Evolutionary conservation across 78 protist genomes (phyloP), one percentile per base, ranked within the genome.

Genomic region (Isochrysis galbana): DNA sequence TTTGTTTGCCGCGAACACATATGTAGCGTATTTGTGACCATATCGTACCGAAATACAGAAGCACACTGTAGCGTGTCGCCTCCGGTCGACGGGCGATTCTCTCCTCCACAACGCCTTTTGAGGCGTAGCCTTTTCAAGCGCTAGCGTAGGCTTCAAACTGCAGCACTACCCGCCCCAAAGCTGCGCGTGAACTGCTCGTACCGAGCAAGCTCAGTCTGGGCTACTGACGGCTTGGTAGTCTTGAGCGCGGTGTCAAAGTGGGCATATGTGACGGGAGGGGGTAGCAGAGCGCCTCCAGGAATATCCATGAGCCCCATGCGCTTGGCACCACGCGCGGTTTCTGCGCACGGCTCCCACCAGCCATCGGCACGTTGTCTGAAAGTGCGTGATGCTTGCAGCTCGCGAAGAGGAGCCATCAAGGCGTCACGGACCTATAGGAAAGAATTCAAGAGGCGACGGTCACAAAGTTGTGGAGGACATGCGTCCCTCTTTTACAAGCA

Each of bases 331-430:
- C 74, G 90, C 22, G 48, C 97, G n/a, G 95, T 92, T 14, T 97
- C 96, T 7, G 92, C 38, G 91, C 96, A 94, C 70, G 97, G 97
- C 89, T 3, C 72, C 91, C 42, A 36, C 23, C 0, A 0, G 72
- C 47, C 82, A 7, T 74, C 41, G 17, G 61, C 11, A 5, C 69
- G 45, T 67, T 23, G 47, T 80, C 51, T n/a, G 96, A 83, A 98
- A 98, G 91, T 98, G 99, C 21, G 99, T 98, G 29, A 99, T 99
- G 25, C 14, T 1, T 98, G 99, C 36, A 95, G 91, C 36, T 91
- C 94, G 51, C 99, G 97, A 34, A 99, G 96, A 11, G 99, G 99
- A 93, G 93, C 96, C 98, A 98, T 97, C 80, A 98, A 89, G 1
- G 99, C 99, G 22, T 97, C 98, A 2, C 80, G 80, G 11, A 61